phyloP scores from a whole-genome alignment of 148 eudicot genomes.

The Silene latifolia region DNA sequence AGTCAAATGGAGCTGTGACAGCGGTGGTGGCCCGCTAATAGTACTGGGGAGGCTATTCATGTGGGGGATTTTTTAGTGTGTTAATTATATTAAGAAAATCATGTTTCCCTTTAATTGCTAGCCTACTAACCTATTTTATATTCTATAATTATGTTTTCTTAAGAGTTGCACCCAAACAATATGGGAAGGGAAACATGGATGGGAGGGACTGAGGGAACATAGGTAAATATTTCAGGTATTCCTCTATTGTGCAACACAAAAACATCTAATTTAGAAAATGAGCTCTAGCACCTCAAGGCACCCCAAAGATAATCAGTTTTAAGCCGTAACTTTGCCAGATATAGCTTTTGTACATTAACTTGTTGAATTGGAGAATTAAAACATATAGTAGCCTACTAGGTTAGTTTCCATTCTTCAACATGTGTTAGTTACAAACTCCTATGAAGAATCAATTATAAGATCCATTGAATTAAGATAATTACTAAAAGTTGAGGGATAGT shows the following conservation, averaged over 20 bases:
- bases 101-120: too few relatives aligned
- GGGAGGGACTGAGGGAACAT: too few relatives aligned
- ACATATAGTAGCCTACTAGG: neutral
- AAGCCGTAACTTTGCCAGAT: neutral
- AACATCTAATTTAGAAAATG: neutral
- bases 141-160: too few relatives aligned
- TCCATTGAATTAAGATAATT: neutral
- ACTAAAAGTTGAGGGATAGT: neutral
- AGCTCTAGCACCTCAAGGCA: neutral
- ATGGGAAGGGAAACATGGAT: too few relatives aligned
- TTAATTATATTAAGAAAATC: too few relatives aligned
- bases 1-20: too few relatives aligned
- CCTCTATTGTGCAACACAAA: neutral
- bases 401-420: constrained; percentile 11
- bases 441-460: constrained; percentile 8
- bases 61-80: too few relatives aligned
- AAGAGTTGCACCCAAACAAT: too few relatives aligned
- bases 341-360: neutral
- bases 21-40: too few relatives aligned
- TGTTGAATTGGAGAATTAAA: constrained; percentile 5
- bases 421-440: neutral
- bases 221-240: too few relatives aligned
- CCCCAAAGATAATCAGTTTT: neutral
- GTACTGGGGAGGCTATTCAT: too few relatives aligned
- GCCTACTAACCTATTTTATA: too few relatives aligned